Conservation (phyloP, 306 rosid species). For the Rubus parviflorus region DNA sequence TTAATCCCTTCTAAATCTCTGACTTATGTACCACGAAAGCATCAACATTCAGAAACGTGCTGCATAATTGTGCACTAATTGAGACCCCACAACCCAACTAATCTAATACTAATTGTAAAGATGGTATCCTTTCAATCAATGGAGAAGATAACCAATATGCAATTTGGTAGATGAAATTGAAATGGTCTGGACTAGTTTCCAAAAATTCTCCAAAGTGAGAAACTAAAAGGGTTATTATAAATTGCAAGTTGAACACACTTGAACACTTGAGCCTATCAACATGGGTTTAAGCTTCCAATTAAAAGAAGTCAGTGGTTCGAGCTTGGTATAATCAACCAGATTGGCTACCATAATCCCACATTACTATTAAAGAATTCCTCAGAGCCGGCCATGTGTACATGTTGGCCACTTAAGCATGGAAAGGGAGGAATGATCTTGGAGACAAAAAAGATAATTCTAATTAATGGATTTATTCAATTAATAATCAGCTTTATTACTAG, state of each 20-base stretch:
- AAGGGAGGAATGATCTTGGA: neutral
- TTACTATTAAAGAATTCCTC: neutral
- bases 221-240: neutral
- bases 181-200: neutral
- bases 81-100: conserved; percentile 4
- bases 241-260: conserved; percentile 3
- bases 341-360: neutral
- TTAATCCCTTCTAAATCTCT: neutral
- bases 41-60: neutral
- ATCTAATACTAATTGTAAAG: neutral
- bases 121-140: neutral
- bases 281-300: neutral
- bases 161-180: conserved; percentile 2
- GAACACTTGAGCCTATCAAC: neutral
- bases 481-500: conserved; percentile 6
- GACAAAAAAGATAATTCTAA: conserved; percentile 11
- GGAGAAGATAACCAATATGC: neutral
- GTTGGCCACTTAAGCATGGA: conserved; percentile 31
- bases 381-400: conserved; percentile 20
- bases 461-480: conserved; percentile 2
- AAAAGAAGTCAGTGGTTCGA: neutral
- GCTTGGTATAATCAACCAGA: conserved; percentile 13
- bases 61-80: conserved; percentile 7
- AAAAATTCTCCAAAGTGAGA: neutral
- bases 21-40: neutral